Conservation (phyloP, 202 grass and related monocot genomes). For the Carex arenaria region DNA sequence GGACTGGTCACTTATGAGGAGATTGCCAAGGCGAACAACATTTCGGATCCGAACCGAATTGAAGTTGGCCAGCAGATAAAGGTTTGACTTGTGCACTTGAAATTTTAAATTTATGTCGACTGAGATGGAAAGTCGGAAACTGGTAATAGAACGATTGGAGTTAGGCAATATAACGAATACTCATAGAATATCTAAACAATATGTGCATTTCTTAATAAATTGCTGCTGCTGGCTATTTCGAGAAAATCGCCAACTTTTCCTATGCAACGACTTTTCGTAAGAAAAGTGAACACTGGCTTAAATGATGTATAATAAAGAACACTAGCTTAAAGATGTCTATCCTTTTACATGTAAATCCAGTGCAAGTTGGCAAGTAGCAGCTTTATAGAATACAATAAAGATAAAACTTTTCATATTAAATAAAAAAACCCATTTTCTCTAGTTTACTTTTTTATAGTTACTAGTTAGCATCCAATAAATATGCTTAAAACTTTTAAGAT, state of each 20-base stretch:
- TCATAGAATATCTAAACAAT: background rate
- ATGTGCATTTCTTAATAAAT: background rate
- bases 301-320: background rate
- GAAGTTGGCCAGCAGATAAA: slow-evolving; percentile 47
- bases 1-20: slow-evolving; percentile 73
- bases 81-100: background rate
- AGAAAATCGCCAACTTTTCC: background rate
- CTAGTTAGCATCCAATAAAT: background rate
- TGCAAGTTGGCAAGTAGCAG: background rate
- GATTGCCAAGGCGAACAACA: slow-evolving; percentile 74
- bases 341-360: background rate
- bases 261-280: background rate
- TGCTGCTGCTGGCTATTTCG: background rate
- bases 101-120: background rate
- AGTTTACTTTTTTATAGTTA: background rate
- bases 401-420: background rate
- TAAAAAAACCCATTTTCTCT: background rate
- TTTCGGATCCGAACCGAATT: slow-evolving; percentile 56
- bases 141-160: background rate
- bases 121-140: background rate
- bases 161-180: background rate
- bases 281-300: background rate
- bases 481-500: background rate
- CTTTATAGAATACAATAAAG: background rate
- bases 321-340: background rate